A percentile compares a stretch with the other conserved stretches of the same genome.
Evolutionary conservation across 345 rosid species (phyloP).

Genomic region (Iberis pinnata): DNA sequence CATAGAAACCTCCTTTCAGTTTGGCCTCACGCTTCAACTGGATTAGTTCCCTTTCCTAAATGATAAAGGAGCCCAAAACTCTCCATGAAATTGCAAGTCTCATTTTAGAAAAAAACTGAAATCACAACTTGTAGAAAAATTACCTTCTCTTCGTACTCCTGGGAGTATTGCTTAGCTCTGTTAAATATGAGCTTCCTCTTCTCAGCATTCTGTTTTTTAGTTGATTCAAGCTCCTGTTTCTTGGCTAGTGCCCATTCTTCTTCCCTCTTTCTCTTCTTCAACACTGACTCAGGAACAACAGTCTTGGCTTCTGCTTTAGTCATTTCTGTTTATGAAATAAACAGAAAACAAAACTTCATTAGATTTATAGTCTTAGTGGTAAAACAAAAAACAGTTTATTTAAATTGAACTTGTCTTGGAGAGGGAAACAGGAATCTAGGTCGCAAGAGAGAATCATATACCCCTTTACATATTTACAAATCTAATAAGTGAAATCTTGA

Average conservation of each 20-base stretch:
- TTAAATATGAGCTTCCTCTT: conserved; percentile 43
- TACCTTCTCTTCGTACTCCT: conserved; percentile 50
- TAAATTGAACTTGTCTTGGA: no score
- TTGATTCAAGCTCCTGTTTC: conserved; percentile 36
- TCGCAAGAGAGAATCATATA: not conserved
- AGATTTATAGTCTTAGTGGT: not conserved
- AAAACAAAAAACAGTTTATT: not conserved
- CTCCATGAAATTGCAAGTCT: no score
- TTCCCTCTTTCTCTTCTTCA: conserved; percentile 36
- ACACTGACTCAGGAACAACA: conserved; percentile 52
- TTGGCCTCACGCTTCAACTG: conserved; percentile 69
- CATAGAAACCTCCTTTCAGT: conserved; percentile 85
- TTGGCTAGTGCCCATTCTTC: conserved; percentile 59
- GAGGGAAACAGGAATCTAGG: no score
- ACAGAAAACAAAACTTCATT: conserved; percentile 3
- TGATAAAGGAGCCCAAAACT: no score
- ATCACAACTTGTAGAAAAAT: not conserved
- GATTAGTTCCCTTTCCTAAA: conserved; percentile 58
- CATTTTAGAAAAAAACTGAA: no score
- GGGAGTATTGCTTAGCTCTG: conserved; percentile 45
- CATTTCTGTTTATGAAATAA: conserved; percentile 33
- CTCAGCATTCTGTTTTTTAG: conserved; percentile 40
- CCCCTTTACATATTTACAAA: not conserved
- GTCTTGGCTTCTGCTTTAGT: conserved; percentile 37
- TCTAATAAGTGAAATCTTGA: no score